Conservation (phyloP, 352 stramenopile genomes). For the Pythium brachiatum region DNA sequence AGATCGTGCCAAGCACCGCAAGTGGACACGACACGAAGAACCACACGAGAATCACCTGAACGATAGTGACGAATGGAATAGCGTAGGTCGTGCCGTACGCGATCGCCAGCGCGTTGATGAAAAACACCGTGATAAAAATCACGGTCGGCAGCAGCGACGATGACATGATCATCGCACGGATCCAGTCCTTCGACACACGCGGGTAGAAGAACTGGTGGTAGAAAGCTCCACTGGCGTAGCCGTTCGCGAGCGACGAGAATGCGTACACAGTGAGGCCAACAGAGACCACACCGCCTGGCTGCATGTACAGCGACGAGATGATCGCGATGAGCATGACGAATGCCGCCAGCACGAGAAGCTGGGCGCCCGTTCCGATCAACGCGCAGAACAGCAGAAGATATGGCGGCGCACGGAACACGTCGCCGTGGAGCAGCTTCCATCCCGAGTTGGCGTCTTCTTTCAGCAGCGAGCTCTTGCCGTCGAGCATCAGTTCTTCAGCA, state of each 20-base stretch:
- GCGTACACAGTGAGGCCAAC: conserved; percentile 95
- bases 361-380: conserved; percentile 94
- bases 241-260: conserved; percentile 89
- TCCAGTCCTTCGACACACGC: conserved; percentile 89
- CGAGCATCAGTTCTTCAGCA: conserved; percentile 82
- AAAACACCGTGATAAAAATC: conserved; percentile 85
- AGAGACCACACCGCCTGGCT: conserved; percentile 94
- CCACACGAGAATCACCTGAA: conserved; percentile 95
- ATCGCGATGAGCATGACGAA: conserved; percentile 96
- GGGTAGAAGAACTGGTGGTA: conserved; percentile 93
- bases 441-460: conserved; percentile 86
- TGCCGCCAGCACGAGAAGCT: conserved; percentile 93
- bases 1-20: conserved; percentile 94
- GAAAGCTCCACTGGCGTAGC: conserved; percentile 87
- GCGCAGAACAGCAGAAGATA: conserved; percentile 95
- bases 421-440: conserved; percentile 96
- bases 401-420: conserved; percentile 92
- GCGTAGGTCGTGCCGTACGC: conserved; percentile 84
- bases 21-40: conserved; percentile 97
- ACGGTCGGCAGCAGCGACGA: conserved; percentile 70
- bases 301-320: conserved; percentile 94
- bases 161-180: conserved; percentile 85
- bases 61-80: conserved; percentile 83
- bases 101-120: conserved; percentile 84
- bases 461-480: conserved; percentile 74